phyloP scores from a whole-genome alignment of 805 yeast species.

The Yarrowia hollandica region DNA sequence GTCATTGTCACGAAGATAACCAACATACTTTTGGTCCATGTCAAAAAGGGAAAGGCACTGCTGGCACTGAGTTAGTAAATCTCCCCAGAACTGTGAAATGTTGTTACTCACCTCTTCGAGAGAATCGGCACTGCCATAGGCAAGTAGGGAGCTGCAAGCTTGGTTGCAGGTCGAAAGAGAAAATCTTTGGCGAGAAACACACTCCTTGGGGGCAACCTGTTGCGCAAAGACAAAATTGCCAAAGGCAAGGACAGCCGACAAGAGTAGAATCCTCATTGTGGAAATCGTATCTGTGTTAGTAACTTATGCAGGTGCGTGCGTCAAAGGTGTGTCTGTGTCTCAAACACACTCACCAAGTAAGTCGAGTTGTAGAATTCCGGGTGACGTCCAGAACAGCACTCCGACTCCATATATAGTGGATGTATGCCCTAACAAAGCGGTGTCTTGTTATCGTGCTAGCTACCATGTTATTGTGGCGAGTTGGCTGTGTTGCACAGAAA shows the following conservation, averaged over 20 bases:
- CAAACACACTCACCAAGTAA: not conserved
- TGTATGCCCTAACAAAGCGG: too few species aligned
- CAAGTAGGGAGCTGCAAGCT: not conserved
- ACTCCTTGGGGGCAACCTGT: not conserved
- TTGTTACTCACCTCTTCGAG: constrained; percentile 2
- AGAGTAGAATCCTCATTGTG: constrained; percentile 2
- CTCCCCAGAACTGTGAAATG: too few species aligned
- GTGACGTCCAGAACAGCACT: not conserved
- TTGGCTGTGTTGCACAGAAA: not conserved
- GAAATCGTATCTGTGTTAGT: not conserved
- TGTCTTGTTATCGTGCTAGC: too few species aligned
- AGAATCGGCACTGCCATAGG: not conserved
- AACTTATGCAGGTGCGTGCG: too few species aligned
- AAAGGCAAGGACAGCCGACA: not conserved
- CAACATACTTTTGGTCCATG: not conserved
- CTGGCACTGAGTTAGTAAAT: constrained; percentile 3
- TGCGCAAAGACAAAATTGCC: not conserved
- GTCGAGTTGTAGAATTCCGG: not conserved
- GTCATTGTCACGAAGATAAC: not conserved
- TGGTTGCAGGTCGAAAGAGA: not conserved
- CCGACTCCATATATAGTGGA: not conserved
- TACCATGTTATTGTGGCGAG: too few species aligned
- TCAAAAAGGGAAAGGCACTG: constrained; percentile 10
- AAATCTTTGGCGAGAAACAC: not conserved
- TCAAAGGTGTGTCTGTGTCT: too few species aligned